Evolutionary conservation across 805 yeast genomes (phyloP).

Genomic region (Clavispora fructus): DNA sequence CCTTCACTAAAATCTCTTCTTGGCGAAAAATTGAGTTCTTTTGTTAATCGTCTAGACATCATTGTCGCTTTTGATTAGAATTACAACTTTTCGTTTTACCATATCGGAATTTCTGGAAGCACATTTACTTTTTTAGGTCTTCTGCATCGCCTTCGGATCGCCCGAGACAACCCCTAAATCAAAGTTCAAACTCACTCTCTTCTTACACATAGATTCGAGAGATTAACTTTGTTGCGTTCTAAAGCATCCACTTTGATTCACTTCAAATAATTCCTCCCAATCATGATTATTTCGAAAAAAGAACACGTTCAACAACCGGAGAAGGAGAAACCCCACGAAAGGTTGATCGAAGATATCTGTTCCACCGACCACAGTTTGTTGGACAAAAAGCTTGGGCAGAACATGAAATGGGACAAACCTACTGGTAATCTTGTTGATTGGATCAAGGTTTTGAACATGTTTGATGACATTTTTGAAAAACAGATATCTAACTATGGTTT

Average conservation of each 20-base stretch:
- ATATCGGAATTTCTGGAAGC: no score
- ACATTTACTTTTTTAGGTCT: neutral
- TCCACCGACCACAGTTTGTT: slow-evolving; percentile 29
- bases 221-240: neutral
- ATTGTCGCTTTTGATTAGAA: no score
- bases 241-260: no score
- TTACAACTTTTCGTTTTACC: no score
- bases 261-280: neutral
- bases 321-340: slow-evolving; percentile 23
- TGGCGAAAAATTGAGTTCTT: neutral
- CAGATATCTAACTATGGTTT: slow-evolving; percentile 51
- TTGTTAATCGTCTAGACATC: neutral
- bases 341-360: slow-evolving; percentile 37
- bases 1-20: neutral
- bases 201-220: neutral
- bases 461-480: slow-evolving; percentile 61
- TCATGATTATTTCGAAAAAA: slow-evolving; percentile 30
- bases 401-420: slow-evolving; percentile 54
- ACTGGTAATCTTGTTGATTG: slow-evolving; percentile 69
- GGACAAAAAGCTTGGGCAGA: slow-evolving; percentile 30
- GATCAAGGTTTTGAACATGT: slow-evolving; percentile 69
- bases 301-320: slow-evolving; percentile 25
- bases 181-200: neutral
- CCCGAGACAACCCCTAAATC: neutral
- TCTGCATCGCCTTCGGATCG: neutral